A percentile compares a stretch with the other conserved stretches of the same genome.
Conservation (phyloP, 2,329 filamentous ascomycete genomes). For the Graphium sp. region DNA sequence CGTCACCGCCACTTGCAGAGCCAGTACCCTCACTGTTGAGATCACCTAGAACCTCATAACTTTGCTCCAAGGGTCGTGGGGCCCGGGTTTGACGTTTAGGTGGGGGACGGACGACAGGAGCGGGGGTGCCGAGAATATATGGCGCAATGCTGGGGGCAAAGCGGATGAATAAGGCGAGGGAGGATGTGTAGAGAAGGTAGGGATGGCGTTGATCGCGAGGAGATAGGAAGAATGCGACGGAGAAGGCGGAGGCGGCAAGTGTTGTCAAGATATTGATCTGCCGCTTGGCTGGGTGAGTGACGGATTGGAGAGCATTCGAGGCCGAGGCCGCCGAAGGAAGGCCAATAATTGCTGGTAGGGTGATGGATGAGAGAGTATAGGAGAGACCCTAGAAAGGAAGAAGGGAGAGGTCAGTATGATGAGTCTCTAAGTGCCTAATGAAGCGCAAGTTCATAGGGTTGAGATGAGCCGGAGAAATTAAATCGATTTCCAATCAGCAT, state of each 20-base stretch:
- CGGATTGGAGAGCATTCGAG: constrained; percentile 51
- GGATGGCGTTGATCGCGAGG: constrained; percentile 64
- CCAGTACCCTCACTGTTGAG: constrained; percentile 24
- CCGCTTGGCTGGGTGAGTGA: constrained; percentile 43
- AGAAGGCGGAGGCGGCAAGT: constrained; percentile 53
- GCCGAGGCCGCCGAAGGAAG: constrained; percentile 63
- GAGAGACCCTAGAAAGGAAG: constrained; percentile 54
- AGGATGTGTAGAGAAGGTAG: constrained; percentile 73
- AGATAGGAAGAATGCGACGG: constrained; percentile 64
- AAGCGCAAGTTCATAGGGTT: neutral
- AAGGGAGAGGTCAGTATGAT: constrained; percentile 2
- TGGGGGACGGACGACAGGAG: constrained; percentile 10
- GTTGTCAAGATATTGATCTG: constrained; percentile 52
- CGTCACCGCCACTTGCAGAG: constrained; percentile 31
- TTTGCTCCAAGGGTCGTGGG: constrained; percentile 47
- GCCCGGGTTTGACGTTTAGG: constrained; percentile 11
- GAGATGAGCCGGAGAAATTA: neutral
- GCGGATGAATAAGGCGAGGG: constrained; percentile 48
- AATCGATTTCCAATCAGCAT: no score
- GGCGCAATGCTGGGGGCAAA: constrained; percentile 32
- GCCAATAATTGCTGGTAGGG: constrained; percentile 63
- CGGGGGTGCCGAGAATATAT: constrained; percentile 16
- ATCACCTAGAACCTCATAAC: constrained; percentile 51
- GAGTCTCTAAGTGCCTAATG: neutral
- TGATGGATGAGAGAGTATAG: constrained; percentile 63